Evolutionary conservation across 2,329 filamentous ascomycete species (phyloP).

Genomic region (Tothia fuscella): DNA sequence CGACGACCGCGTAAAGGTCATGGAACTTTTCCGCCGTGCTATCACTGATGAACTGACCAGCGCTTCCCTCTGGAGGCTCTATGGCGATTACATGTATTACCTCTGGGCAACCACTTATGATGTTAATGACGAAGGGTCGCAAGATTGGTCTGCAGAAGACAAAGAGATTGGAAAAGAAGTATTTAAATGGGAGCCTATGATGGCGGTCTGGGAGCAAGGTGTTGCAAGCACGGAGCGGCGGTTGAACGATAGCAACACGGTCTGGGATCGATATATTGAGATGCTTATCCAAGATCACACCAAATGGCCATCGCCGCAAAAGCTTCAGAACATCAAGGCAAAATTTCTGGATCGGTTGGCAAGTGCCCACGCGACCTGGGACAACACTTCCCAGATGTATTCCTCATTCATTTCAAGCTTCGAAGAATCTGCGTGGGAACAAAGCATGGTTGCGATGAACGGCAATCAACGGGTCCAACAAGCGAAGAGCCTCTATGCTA

Average conservation of each 20-base stretch:
- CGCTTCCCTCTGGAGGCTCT: conserved; percentile 61
- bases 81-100: conserved; percentile 66
- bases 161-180: conserved; percentile 56
- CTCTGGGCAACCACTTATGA: conserved; percentile 55
- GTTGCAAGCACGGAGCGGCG: conserved; percentile 62
- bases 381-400: conserved; percentile 61
- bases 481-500: conserved; percentile 51
- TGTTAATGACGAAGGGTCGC: conserved; percentile 32
- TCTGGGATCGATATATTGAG: conserved; percentile 70
- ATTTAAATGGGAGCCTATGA: conserved; percentile 55
- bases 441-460: conserved; percentile 58
- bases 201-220: conserved; percentile 60
- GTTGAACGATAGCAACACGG: conserved; percentile 60
- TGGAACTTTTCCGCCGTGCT: conserved; percentile 62
- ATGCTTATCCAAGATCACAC: conserved; percentile 57
- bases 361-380: conserved; percentile 60
- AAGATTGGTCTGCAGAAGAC: conserved; percentile 50
- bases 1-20: conserved; percentile 55
- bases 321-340: conserved; percentile 52
- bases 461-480: conserved; percentile 41
- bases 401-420: conserved; percentile 64
- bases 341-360: conserved; percentile 59
- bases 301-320: conserved; percentile 41
- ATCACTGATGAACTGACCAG: conserved; percentile 61
- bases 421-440: conserved; percentile 59